Percentiles rank a stretch among this genome's conserved stretches.
phyloP scores from a whole-genome alignment of 306 rosid genomes.

The Medicago lupulina region DNA sequence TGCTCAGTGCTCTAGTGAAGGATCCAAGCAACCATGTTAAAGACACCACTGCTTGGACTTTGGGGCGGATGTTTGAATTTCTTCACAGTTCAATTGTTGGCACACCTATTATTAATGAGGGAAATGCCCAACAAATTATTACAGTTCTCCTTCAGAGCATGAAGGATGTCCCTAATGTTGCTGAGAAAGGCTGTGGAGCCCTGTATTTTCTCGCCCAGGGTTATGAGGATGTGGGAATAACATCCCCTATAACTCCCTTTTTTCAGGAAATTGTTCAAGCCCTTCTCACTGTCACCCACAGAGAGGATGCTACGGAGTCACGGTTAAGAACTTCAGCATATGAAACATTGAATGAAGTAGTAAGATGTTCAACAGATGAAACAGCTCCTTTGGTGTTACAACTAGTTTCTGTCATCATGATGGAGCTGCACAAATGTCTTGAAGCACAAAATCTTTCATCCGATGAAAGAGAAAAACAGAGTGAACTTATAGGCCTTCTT shows the following conservation, averaged over 20 bases:
- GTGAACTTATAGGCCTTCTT: slow-evolving; percentile 82
- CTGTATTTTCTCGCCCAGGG: slow-evolving; percentile 91
- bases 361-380: slow-evolving; percentile 85
- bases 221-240: slow-evolving; percentile 70
- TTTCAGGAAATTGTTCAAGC: slow-evolving; percentile 84
- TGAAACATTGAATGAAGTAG: slow-evolving; percentile 86
- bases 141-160: slow-evolving; percentile 91
- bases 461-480: slow-evolving; percentile 82
- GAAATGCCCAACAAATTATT: slow-evolving; percentile 79
- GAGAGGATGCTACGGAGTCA: slow-evolving; percentile 89
- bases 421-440: slow-evolving; percentile 80
- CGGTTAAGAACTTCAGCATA: slow-evolving; percentile 83
- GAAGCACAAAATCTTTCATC: slow-evolving; percentile 80
- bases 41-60: slow-evolving; percentile 96
- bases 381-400: slow-evolving; percentile 81
- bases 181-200: slow-evolving; percentile 96
- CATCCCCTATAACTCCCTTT: slow-evolving; percentile 80
- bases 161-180: slow-evolving; percentile 92
- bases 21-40: slow-evolving; percentile 90
- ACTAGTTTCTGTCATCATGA: slow-evolving; percentile 75
- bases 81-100: slow-evolving; percentile 79
- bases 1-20: slow-evolving; percentile 77
- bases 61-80: slow-evolving; percentile 92
- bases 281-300: slow-evolving; percentile 76
- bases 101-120: slow-evolving; percentile 75